phyloP scores from a whole-genome alignment of 169 alveolate genomes.

The Babesia sp. region DNA sequence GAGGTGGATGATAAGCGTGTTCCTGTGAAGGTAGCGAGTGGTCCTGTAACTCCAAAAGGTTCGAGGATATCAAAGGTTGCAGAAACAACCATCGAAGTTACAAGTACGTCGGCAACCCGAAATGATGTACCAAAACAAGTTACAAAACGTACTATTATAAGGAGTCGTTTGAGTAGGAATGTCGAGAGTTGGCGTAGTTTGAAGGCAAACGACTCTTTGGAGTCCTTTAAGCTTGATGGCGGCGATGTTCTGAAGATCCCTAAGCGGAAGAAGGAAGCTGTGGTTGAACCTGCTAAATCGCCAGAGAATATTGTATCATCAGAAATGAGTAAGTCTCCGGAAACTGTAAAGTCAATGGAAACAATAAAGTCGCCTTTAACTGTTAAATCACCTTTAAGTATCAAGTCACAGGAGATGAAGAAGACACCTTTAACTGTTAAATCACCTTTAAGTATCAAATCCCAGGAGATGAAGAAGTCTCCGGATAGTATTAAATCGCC shows the following conservation, averaged over 20 bases:
- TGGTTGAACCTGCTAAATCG: not conserved
- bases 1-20: too few species aligned
- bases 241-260: constrained; percentile 18
- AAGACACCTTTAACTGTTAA: not conserved
- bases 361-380: not conserved
- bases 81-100: not conserved
- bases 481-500: not conserved
- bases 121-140: not conserved
- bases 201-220: not conserved
- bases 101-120: not conserved
- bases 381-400: too few species aligned
- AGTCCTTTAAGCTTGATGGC: constrained; percentile 1
- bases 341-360: not conserved
- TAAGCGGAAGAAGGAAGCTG: constrained; percentile 1
- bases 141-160: not conserved
- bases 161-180: not conserved
- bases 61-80: too few species aligned
- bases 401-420: not conserved
- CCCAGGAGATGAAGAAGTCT: not conserved
- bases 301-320: too few species aligned
- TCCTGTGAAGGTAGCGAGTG: too few species aligned
- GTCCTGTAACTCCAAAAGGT: too few species aligned
- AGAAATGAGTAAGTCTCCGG: too few species aligned
- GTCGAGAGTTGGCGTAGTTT: constrained; percentile 17
- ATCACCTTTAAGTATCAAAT: too few species aligned